Conservation (phyloP, 257 asterid genomes). For the Fraxinus anomala region DNA sequence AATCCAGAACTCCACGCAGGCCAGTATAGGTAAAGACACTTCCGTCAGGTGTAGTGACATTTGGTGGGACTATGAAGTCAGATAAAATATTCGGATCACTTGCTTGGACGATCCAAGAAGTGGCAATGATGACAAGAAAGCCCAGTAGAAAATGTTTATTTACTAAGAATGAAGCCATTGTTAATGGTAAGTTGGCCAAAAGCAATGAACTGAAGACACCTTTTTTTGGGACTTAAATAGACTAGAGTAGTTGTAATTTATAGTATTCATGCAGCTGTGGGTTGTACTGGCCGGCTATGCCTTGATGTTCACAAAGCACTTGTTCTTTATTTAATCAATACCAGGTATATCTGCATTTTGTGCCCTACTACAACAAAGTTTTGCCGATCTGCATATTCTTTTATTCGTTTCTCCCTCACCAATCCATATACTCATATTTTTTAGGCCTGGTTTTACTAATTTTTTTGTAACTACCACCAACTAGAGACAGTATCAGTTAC, state of each 20-base stretch:
- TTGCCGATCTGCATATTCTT: too few relatives aligned
- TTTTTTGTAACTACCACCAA: too few relatives aligned
- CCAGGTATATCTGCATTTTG: not conserved
- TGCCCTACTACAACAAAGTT: not conserved
- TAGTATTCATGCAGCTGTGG: not conserved
- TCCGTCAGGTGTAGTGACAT: not conserved
- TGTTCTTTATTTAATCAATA: not conserved
- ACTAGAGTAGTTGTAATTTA: not conserved
- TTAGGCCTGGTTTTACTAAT: too few relatives aligned
- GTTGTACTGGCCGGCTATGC: not conserved
- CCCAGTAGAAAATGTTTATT: not conserved
- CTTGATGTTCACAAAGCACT: not conserved
- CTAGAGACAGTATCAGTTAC: too few relatives aligned
- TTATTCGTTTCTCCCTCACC: too few relatives aligned
- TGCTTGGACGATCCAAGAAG: conserved; percentile 1
- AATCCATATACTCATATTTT: too few relatives aligned
- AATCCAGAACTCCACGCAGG: not conserved
- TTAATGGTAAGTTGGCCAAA: not conserved
- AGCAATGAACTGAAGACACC: not conserved
- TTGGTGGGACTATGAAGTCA: not conserved
- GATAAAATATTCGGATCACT: not conserved
- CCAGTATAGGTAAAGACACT: not conserved
- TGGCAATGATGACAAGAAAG: not conserved
- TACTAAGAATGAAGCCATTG: not conserved
- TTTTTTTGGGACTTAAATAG: not conserved